phyloP scores from a whole-genome alignment of 805 yeast genomes.

The Teunomyces aglyptinius region DNA sequence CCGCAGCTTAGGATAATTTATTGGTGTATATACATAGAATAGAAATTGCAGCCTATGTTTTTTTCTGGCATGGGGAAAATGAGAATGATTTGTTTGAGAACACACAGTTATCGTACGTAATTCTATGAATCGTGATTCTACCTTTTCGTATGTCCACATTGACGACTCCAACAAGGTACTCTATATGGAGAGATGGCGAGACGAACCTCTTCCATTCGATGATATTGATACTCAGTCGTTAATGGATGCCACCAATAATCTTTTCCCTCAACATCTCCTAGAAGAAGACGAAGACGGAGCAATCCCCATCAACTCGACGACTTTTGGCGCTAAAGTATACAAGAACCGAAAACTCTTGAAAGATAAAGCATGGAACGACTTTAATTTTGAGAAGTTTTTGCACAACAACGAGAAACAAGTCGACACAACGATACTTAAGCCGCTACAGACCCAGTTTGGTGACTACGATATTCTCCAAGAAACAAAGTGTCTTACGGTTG shows the following conservation, averaged over 20 bases:
- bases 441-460: conserved; percentile 19
- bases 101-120: too few relatives aligned
- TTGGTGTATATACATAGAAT: background rate
- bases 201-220: conserved; percentile 39
- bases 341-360: conserved; percentile 30
- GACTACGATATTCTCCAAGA: conserved; percentile 13
- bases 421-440: conserved; percentile 34
- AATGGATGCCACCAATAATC: conserved; percentile 33
- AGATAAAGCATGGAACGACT: conserved; percentile 37
- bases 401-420: conserved; percentile 16
- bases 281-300: conserved; percentile 41
- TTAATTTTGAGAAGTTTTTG: conserved; percentile 27
- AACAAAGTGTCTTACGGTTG: conserved; percentile 21
- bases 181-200: conserved; percentile 42
- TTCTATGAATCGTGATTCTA: conserved; percentile 5
- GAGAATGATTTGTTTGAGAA: too few relatives aligned
- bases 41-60: background rate
- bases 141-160: conserved; percentile 33
- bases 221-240: conserved; percentile 40
- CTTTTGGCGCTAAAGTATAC: conserved; percentile 38
- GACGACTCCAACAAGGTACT: conserved; percentile 39
- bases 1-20: background rate
- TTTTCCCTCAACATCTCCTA: conserved; percentile 36
- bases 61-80: too few relatives aligned
- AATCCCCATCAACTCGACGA: conserved; percentile 33